These are phyloP conservation scores for Zoysia matrella DNA, from an alignment of 202 grass and related monocot species.

Conservation along the genomic window DNA sequence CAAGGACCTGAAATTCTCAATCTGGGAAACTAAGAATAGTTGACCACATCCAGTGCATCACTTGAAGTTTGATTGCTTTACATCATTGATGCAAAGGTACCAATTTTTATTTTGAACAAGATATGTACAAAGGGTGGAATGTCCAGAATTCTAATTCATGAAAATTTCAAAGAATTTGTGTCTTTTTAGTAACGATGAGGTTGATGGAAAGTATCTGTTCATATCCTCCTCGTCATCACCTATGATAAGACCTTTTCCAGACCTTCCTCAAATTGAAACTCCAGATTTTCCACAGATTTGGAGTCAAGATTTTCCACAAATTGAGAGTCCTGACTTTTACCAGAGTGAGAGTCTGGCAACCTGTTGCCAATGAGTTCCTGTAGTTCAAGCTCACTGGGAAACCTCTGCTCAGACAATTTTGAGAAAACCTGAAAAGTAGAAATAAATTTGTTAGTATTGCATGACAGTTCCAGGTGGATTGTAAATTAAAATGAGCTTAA, in stretches of 20 bases:
- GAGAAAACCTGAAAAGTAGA: constrained; percentile 61
- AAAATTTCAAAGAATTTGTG: too few relatives aligned
- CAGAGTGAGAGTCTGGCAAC: constrained; percentile 58
- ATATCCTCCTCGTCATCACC: background rate
- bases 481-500: background rate
- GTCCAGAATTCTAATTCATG: too few relatives aligned
- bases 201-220: background rate
- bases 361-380: constrained; percentile 69
- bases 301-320: constrained; percentile 54
- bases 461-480: background rate
- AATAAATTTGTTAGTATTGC: constrained; percentile 20
- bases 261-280: constrained; percentile 51
- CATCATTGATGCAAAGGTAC: too few relatives aligned
- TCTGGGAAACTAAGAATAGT: background rate
- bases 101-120: too few relatives aligned
- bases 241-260: constrained; percentile 57
- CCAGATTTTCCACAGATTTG: background rate
- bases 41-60: constrained; percentile 12
- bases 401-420: constrained; percentile 55
- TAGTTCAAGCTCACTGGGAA: constrained; percentile 88
- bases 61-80: background rate
- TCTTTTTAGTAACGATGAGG: too few relatives aligned
- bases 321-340: constrained; percentile 53
- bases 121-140: too few relatives aligned
- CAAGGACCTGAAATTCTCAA: constrained; percentile 2